Evolutionary conservation across 345 rosid genomes (phyloP).

Genomic region (Salix koriyanagi): DNA sequence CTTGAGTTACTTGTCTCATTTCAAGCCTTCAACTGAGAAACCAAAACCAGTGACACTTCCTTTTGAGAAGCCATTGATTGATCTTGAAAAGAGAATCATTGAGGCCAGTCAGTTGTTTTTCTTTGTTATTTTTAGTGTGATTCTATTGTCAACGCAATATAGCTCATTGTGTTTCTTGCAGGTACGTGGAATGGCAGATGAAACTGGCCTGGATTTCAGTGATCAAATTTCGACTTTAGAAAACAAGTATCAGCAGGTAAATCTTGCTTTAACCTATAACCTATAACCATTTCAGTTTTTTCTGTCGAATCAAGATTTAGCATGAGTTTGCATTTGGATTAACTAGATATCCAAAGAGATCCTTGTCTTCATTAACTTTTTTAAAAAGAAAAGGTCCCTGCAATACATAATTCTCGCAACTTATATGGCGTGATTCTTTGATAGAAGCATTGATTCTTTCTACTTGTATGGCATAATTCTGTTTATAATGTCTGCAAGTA

Average conservation of each 20-base stretch:
- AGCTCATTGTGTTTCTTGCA: constrained; percentile 30
- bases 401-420: no score
- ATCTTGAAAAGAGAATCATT: constrained; percentile 69
- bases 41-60: constrained; percentile 81
- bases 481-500: no score
- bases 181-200: constrained; percentile 90
- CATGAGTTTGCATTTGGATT: no score
- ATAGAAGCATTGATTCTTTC: no score
- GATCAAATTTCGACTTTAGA: constrained; percentile 76
- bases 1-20: constrained; percentile 66
- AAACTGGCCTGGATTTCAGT: constrained; percentile 81
- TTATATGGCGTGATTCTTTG: no score
- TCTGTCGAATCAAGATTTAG: no score
- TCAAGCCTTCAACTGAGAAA: constrained; percentile 68
- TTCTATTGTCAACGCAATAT: background rate
- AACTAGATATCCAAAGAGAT: no score
- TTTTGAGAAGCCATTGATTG: constrained; percentile 84
- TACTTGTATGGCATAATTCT: no score
- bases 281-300: no score
- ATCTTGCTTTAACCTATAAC: background rate
- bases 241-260: constrained; percentile 76
- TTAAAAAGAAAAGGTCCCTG: no score
- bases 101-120: constrained; percentile 41
- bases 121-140: background rate
- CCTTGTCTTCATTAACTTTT: no score